These are phyloP conservation scores for Fraxinus anomala DNA, from an alignment of 257 asterid species.

Conservation along the genomic window DNA sequence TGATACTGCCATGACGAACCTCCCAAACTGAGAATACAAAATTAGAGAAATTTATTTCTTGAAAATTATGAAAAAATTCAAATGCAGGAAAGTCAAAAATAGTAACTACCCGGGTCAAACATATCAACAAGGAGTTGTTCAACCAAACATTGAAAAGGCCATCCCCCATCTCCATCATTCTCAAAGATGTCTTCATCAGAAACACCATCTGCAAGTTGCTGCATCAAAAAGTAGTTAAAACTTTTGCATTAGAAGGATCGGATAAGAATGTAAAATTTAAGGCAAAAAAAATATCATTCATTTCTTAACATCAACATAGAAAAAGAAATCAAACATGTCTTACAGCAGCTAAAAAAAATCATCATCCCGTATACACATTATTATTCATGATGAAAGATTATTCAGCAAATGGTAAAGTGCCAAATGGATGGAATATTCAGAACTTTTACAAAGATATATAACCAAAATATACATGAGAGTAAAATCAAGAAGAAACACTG, in stretches of 20 bases:
- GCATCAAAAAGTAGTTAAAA: slow-evolving; percentile 49
- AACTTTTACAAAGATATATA: neutral
- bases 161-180: slow-evolving; percentile 73
- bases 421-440: neutral
- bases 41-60: slow-evolving; percentile 23
- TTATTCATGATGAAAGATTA: neutral
- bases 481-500: neutral
- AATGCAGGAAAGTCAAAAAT: slow-evolving; percentile 4
- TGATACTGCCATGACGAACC: slow-evolving; percentile 97
- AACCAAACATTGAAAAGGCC: slow-evolving; percentile 93
- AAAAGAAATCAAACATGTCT: neutral
- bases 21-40: slow-evolving; percentile 82
- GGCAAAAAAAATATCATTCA: neutral
- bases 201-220: slow-evolving; percentile 66
- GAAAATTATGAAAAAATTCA: slow-evolving; percentile 20
- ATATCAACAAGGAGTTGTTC: slow-evolving; percentile 94
- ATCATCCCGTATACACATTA: neutral
- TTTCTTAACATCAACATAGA: neutral
- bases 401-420: neutral
- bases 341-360: too few species aligned
- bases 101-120: slow-evolving; percentile 80
- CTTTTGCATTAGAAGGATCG: slow-evolving; percentile 26
- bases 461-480: neutral
- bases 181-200: slow-evolving; percentile 85
- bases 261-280: slow-evolving; percentile 5